phyloP scores from a whole-genome alignment of 345 rosid species.

The Fremontodendron californicum region DNA sequence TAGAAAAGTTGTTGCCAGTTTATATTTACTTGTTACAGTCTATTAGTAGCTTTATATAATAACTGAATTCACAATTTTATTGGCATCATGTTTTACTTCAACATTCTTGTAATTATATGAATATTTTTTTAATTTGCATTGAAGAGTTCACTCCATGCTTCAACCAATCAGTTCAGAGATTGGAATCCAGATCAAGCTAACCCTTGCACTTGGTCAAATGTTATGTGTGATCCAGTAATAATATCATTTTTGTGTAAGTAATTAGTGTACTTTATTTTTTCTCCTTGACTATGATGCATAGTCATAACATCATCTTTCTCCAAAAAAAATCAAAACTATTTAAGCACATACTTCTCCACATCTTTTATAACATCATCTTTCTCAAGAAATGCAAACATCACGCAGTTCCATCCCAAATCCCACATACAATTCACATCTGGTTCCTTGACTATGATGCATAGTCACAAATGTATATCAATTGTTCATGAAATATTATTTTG shows the following conservation, averaged over 20 bases:
- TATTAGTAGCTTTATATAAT: background rate
- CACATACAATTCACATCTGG: slow-evolving; percentile 77
- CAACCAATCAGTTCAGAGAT: slow-evolving; percentile 47
- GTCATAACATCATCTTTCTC: no score
- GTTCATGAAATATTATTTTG: slow-evolving; percentile 7
- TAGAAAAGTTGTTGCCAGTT: background rate
- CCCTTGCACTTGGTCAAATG: slow-evolving; percentile 90
- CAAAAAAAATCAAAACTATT: no score
- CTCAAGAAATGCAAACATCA: slow-evolving; percentile 46
- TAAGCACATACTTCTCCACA: slow-evolving; percentile 64
- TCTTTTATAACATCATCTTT: slow-evolving; percentile 69
- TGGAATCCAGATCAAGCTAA: slow-evolving; percentile 82
- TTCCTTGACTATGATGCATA: slow-evolving; percentile 26
- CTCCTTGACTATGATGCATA: background rate
- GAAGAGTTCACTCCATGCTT: slow-evolving; percentile 46
- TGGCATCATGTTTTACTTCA: background rate
- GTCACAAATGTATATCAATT: background rate
- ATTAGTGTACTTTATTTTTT: background rate
- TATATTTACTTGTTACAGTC: background rate
- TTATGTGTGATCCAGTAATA: slow-evolving; percentile 47
- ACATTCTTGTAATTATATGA: background rate
- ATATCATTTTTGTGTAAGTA: slow-evolving; percentile 73
- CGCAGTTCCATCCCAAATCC: slow-evolving; percentile 71
- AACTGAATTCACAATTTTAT: background rate
- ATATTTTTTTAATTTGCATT: slow-evolving; percentile 22